Evolutionary conservation across 2,329 filamentous ascomycete species (phyloP).

Genomic region (Neonectria ditissima): DNA sequence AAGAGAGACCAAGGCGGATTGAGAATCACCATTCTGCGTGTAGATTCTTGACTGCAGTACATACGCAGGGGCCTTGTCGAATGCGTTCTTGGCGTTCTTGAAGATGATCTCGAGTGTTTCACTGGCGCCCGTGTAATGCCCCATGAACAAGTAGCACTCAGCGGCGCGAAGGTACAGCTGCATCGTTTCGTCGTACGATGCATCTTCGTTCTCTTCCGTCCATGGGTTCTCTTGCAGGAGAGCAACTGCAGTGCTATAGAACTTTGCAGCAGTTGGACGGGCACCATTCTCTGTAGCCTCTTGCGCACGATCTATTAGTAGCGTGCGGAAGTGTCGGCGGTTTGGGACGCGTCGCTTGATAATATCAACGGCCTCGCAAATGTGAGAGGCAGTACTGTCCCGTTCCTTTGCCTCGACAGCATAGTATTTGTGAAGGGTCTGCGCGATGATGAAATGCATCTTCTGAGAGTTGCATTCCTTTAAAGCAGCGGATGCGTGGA

Average conservation of each 20-base stretch:
- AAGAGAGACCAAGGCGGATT: constrained; percentile 75
- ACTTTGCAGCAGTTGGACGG: constrained; percentile 83
- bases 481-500: constrained; percentile 78
- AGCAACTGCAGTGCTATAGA: constrained; percentile 79
- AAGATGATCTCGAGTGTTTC: constrained; percentile 78
- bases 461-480: constrained; percentile 76
- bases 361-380: constrained; percentile 80
- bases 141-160: constrained; percentile 85
- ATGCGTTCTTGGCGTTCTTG: constrained; percentile 73
- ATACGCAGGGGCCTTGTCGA: constrained; percentile 87
- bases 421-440: constrained; percentile 81
- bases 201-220: constrained; percentile 76
- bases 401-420: constrained; percentile 69
- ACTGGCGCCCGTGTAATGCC: constrained; percentile 75
- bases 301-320: constrained; percentile 83
- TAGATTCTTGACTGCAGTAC: constrained; percentile 85
- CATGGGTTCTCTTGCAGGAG: constrained; percentile 86
- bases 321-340: constrained; percentile 76
- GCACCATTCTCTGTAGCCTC: constrained; percentile 85
- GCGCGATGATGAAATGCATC: constrained; percentile 93
- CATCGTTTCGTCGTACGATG: constrained; percentile 87
- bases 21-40: constrained; percentile 78
- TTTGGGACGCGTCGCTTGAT: constrained; percentile 74
- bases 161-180: constrained; percentile 82
- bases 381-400: constrained; percentile 83